A percentile compares a stretch with the other conserved stretches of the same genome.
Conservation (phyloP, 2,329 filamentous ascomycete species). For the Stachybotrys chlorohalonatus region DNA sequence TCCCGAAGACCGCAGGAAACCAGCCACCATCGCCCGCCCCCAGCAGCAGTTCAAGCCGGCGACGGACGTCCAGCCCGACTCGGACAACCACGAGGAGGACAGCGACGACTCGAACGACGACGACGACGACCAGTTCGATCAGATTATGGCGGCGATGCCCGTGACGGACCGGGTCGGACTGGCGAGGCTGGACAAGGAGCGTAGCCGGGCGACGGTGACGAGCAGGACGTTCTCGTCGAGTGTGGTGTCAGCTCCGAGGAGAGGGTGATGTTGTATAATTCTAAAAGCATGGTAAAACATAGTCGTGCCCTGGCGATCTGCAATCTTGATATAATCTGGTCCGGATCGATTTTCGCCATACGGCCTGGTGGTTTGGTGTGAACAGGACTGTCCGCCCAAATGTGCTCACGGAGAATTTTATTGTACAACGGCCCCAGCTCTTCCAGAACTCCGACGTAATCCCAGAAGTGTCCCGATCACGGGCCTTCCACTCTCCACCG, state of each 20-base stretch:
- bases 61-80: constrained; percentile 61
- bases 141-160: constrained; percentile 84
- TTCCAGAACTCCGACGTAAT: background rate
- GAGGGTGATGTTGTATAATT: constrained; percentile 24
- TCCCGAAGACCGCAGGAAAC: constrained; percentile 39
- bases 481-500: constrained; percentile 3
- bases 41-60: constrained; percentile 42
- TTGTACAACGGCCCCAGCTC: background rate
- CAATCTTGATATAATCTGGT: too few species aligned
- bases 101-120: constrained; percentile 28
- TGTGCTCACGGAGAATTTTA: background rate
- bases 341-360: too few species aligned
- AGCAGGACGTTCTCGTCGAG: constrained; percentile 44
- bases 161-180: constrained; percentile 77
- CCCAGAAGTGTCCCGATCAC: background rate
- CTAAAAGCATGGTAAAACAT: background rate
- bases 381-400: too few species aligned
- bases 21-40: constrained; percentile 29
- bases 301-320: too few species aligned
- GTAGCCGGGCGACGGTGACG: constrained; percentile 35
- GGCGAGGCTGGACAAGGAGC: constrained; percentile 46
- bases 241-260: constrained; percentile 36
- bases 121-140: constrained; percentile 76
- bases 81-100: constrained; percentile 45
- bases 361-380: too few species aligned